phyloP scores from a whole-genome alignment of 352 stramenopile genomes.

The Saprolegnia parasitica region DNA sequence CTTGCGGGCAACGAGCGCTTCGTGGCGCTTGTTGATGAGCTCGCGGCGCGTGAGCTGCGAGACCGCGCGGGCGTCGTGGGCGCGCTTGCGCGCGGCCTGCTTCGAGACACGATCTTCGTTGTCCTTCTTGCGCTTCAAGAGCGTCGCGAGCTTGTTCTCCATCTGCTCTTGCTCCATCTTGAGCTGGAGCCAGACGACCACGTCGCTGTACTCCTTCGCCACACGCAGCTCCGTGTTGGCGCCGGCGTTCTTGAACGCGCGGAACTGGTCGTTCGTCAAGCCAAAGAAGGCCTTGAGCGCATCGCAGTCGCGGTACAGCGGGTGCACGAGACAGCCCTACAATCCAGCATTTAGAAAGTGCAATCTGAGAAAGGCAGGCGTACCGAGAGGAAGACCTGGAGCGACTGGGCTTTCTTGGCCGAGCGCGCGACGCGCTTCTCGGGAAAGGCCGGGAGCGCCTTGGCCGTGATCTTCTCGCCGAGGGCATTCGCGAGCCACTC shows the following conservation, averaged over 20 bases:
- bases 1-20: slow-evolving; percentile 75
- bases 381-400: slow-evolving; percentile 59
- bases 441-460: slow-evolving; percentile 73
- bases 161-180: slow-evolving; percentile 85
- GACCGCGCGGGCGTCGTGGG: slow-evolving; percentile 67
- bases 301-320: slow-evolving; percentile 68
- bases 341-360: slow-evolving; percentile 24
- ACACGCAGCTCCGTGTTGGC: slow-evolving; percentile 72
- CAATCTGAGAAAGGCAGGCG: neutral
- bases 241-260: slow-evolving; percentile 58
- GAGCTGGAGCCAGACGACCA: slow-evolving; percentile 70
- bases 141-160: slow-evolving; percentile 64
- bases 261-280: slow-evolving; percentile 60
- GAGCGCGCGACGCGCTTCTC: slow-evolving; percentile 52
- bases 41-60: slow-evolving; percentile 70
- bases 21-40: slow-evolving; percentile 63
- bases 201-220: slow-evolving; percentile 69
- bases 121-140: slow-evolving; percentile 59
- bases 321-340: slow-evolving; percentile 75
- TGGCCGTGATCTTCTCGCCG: slow-evolving; percentile 73
- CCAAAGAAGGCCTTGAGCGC: slow-evolving; percentile 82
- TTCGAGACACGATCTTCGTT: slow-evolving; percentile 63
- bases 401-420: slow-evolving; percentile 42
- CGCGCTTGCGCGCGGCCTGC: slow-evolving; percentile 51
- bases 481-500: slow-evolving; percentile 75